These are phyloP conservation scores for Pichia sp. DNA, from an alignment of 1,139 yeast species.

Conservation along the genomic window DNA sequence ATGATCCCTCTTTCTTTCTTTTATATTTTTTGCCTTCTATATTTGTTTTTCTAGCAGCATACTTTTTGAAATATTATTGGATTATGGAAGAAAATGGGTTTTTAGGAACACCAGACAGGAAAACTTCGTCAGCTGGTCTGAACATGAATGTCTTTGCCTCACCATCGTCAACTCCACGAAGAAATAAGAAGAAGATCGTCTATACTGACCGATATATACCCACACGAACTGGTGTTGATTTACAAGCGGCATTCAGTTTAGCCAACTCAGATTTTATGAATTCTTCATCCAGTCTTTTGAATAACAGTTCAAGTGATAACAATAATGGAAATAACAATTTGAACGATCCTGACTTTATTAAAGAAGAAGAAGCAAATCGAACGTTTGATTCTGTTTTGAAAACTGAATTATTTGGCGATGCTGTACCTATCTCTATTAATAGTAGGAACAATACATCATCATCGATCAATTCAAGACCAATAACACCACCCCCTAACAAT, in stretches of 20 bases:
- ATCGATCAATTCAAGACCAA: slow-evolving; percentile 18
- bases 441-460: slow-evolving; percentile 14
- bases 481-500: slow-evolving; percentile 26
- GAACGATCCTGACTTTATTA: slow-evolving; percentile 59
- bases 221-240: slow-evolving; percentile 72
- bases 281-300: slow-evolving; percentile 4
- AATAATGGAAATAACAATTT: slow-evolving; percentile 26
- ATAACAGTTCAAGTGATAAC: not conserved
- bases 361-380: slow-evolving; percentile 77
- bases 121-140: slow-evolving; percentile 4
- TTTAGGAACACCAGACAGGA: slow-evolving; percentile 21
- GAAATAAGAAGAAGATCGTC: slow-evolving; percentile 37
- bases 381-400: slow-evolving; percentile 81
- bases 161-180: slow-evolving; percentile 30
- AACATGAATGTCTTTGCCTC: slow-evolving; percentile 18
- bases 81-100: slow-evolving; percentile 7
- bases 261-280: slow-evolving; percentile 26
- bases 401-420: slow-evolving; percentile 85
- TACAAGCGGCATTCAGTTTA: slow-evolving; percentile 80
- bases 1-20: no score
- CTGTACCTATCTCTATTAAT: slow-evolving; percentile 32
- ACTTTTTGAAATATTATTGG: not conserved
- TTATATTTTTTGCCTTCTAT: no score
- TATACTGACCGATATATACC: slow-evolving; percentile 88
- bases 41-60: no score